Evolutionary conservation across 805 yeast species (phyloP).

Genomic region (Teunomyces gatunensis): DNA sequence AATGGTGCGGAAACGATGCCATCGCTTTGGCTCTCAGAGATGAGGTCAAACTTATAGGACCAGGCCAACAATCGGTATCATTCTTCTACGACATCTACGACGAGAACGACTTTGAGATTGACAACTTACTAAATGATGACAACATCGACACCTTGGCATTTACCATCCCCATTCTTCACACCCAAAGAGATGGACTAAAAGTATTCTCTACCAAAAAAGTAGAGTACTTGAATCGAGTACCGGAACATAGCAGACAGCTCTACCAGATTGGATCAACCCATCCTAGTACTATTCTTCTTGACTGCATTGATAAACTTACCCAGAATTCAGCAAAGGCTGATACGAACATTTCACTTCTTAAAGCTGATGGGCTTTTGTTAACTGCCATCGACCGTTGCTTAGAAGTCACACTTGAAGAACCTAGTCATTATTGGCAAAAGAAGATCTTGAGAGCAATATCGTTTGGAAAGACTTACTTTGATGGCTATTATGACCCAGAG

Average conservation of each 20-base stretch:
- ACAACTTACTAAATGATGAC: slow-evolving; percentile 14
- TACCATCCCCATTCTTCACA: slow-evolving; percentile 41
- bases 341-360: slow-evolving; percentile 61
- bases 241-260: slow-evolving; percentile 52
- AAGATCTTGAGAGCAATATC: slow-evolving; percentile 74
- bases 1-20: slow-evolving; percentile 89
- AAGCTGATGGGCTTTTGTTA: slow-evolving; percentile 39
- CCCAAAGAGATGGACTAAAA: slow-evolving; percentile 70
- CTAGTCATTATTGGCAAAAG: slow-evolving; percentile 78
- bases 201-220: slow-evolving; percentile 57
- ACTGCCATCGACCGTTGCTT: slow-evolving; percentile 72
- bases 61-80: slow-evolving; percentile 56
- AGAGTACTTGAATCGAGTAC: slow-evolving; percentile 65
- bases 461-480: slow-evolving; percentile 72
- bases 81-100: slow-evolving; percentile 43
- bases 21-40: slow-evolving; percentile 62
- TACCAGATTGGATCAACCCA: slow-evolving; percentile 82
- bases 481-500: slow-evolving; percentile 52
- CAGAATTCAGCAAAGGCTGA: slow-evolving; percentile 77
- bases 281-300: slow-evolving; percentile 78
- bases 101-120: slow-evolving; percentile 31
- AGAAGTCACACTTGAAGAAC: slow-evolving; percentile 72
- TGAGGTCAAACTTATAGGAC: slow-evolving; percentile 69
- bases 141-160: slow-evolving; percentile 19
- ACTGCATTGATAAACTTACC: slow-evolving; percentile 62